Conservation (phyloP, 208 protist genomes). For the Leishmania tropica region DNA sequence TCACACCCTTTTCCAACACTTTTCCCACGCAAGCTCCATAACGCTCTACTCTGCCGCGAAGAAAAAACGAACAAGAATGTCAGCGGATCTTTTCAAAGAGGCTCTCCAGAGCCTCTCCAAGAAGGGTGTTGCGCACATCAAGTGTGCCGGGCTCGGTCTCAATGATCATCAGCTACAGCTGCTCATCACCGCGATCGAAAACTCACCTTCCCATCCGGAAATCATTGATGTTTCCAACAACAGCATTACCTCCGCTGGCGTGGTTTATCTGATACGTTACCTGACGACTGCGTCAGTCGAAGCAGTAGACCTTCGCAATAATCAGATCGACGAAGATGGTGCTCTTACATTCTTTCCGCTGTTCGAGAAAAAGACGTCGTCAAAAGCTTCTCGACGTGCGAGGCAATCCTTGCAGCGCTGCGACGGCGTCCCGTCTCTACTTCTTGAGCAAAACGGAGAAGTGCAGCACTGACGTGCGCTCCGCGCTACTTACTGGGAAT, state of each 20-base stretch:
- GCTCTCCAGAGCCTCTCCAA: slow-evolving; percentile 39
- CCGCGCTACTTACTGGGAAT: slow-evolving; percentile 45
- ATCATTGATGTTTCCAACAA: slow-evolving; percentile 62
- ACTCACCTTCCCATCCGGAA: slow-evolving; percentile 42
- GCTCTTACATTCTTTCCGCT: slow-evolving; percentile 53
- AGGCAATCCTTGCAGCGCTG: slow-evolving; percentile 50
- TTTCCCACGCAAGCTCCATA: neutral
- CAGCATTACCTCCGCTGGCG: slow-evolving; percentile 57
- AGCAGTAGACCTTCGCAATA: slow-evolving; percentile 59
- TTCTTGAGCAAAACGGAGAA: slow-evolving; percentile 51
- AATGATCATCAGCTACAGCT: slow-evolving; percentile 54
- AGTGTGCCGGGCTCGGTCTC: slow-evolving; percentile 39
- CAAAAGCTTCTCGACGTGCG: slow-evolving; percentile 47
- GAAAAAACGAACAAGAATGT: slow-evolving; percentile 6
- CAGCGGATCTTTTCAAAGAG: slow-evolving; percentile 43
- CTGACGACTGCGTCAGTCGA: slow-evolving; percentile 38
- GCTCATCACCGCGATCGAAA: slow-evolving; percentile 70
- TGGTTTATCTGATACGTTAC: slow-evolving; percentile 44
- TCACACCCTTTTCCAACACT: neutral
- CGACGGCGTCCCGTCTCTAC: slow-evolving; percentile 44
- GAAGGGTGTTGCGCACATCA: slow-evolving; percentile 52
- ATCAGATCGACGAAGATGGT: slow-evolving; percentile 72
- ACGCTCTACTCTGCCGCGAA: neutral
- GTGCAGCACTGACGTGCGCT: slow-evolving; percentile 38
- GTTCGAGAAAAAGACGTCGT: slow-evolving; percentile 31